A percentile compares a stretch with the other conserved stretches of the same genome.
Evolutionary conservation across 1,139 yeast genomes (phyloP).

Genomic region (Hemisphaericaspora subhashii): DNA sequence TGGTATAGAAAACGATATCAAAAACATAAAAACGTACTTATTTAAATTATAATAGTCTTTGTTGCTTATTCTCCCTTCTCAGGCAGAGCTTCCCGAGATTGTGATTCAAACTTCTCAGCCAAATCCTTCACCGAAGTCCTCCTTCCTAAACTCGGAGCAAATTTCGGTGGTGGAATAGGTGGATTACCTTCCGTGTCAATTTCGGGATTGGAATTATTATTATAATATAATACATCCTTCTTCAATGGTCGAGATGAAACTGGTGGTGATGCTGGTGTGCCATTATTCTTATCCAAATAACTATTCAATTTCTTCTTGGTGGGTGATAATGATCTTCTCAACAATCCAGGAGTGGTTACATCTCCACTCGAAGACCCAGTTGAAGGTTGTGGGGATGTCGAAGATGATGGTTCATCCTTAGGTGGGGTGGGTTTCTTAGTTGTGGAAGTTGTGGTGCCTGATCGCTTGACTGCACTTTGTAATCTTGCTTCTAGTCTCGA

Average conservation of each 20-base stretch:
- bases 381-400: slow-evolving; percentile 5
- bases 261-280: slow-evolving; percentile 9
- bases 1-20: not conserved
- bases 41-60: not conserved
- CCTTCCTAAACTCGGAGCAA: slow-evolving; percentile 28
- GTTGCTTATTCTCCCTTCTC: not conserved
- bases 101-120: slow-evolving; percentile 31
- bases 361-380: slow-evolving; percentile 3
- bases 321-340: slow-evolving; percentile 42
- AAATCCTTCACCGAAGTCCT: slow-evolving; percentile 38
- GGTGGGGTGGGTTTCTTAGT: slow-evolving; percentile 1
- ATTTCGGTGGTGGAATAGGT: slow-evolving; percentile 27
- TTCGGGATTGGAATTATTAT: not conserved
- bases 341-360: slow-evolving; percentile 24
- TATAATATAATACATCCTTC: slow-evolving; percentile 25
- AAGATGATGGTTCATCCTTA: not conserved
- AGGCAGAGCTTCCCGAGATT: slow-evolving; percentile 7
- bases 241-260: slow-evolving; percentile 30
- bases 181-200: not conserved
- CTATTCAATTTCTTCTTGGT: slow-evolving; percentile 36
- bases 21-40: not conserved
- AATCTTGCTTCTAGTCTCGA: slow-evolving; percentile 33
- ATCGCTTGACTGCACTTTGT: slow-evolving; percentile 27
- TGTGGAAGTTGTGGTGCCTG: not conserved
- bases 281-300: slow-evolving; percentile 21